Evolutionary conservation across 768 basidiomycete genomes (phyloP).

Genomic region (Inosperma sp.): DNA sequence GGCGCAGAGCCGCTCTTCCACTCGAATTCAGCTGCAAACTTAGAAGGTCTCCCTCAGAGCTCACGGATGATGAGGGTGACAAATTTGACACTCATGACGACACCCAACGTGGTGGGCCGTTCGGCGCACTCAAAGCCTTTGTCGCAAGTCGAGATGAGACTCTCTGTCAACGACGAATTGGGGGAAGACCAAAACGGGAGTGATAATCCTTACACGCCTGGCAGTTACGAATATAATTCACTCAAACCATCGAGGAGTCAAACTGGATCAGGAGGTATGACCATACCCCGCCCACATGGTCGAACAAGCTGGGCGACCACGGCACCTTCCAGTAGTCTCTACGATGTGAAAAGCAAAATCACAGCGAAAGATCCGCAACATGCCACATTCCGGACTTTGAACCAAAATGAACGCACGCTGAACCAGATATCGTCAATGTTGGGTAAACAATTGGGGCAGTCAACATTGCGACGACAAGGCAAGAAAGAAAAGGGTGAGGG

Average conservation of each 20-base stretch:
- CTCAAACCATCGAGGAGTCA: neutral
- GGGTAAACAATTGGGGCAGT: no score
- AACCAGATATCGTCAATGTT: no score
- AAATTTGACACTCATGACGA: conserved; percentile 25
- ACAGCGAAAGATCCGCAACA: no score
- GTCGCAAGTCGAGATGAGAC: conserved; percentile 34
- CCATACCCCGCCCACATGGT: no score
- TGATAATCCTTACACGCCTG: conserved; percentile 46
- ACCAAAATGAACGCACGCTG: no score
- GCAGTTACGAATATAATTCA: conserved; percentile 42
- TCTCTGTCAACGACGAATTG: conserved; percentile 26
- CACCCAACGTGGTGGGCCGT: conserved; percentile 45
- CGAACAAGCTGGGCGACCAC: no score
- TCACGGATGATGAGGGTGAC: conserved; percentile 27
- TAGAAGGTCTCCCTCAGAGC: conserved; percentile 15
- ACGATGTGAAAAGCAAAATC: no score
- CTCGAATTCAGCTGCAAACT: conserved; percentile 28
- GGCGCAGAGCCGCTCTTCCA: conserved; percentile 25
- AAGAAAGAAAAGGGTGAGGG: no score
- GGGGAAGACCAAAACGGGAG: conserved; percentile 25
- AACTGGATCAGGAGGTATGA: no score
- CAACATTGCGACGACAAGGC: no score
- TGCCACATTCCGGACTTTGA: no score
- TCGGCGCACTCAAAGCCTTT: conserved; percentile 25
- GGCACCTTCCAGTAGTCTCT: no score